Conservation (phyloP, 768 basidiomycete genomes). For the Melanogaster broomeanus region DNA sequence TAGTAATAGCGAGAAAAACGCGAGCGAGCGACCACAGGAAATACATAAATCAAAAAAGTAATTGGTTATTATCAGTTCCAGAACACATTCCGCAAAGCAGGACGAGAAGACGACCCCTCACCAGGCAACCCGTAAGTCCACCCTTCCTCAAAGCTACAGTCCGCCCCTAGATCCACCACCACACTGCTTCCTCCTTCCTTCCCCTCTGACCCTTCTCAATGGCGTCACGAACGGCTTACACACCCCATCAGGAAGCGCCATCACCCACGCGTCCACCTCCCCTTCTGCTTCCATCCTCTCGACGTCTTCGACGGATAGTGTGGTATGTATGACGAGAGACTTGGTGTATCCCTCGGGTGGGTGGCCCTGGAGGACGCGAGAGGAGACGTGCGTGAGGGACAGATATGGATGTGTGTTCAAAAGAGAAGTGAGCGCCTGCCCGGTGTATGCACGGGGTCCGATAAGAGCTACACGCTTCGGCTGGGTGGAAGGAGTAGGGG, state of each 20-base stretch:
- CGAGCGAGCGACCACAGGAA: too few species aligned
- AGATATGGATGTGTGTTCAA: conserved; percentile 88
- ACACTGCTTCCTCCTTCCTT: conserved; percentile 59
- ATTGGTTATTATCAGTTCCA: too few species aligned
- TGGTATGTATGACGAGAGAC: conserved; percentile 68
- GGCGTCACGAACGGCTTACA: conserved; percentile 96
- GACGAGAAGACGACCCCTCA: too few species aligned
- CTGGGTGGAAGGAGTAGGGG: conserved; percentile 46
- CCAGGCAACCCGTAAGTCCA: conserved; percentile 99
- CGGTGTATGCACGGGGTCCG: conserved; percentile 98
- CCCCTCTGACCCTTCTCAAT: conserved; percentile 71
- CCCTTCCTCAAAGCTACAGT: conserved; percentile 90
- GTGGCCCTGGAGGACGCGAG: conserved; percentile 87
- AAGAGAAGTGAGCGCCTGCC: conserved; percentile 87
- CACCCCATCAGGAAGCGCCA: conserved; percentile 97
- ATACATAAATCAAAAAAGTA: too few species aligned
- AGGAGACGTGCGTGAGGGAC: conserved; percentile 90
- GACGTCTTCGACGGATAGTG: conserved; percentile 77
- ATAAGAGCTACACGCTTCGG: conserved; percentile 93
- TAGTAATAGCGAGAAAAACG: too few species aligned
- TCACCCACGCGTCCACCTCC: conserved; percentile 97
- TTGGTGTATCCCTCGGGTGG: conserved; percentile 83
- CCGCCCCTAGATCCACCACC: conserved; percentile 90
- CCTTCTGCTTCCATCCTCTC: conserved; percentile 86
- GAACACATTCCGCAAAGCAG: too few species aligned